These are phyloP conservation scores for Scortechinia acanthostroma DNA, from an alignment of 2,329 filamentous ascomycete genomes.

Conservation along the genomic window DNA sequence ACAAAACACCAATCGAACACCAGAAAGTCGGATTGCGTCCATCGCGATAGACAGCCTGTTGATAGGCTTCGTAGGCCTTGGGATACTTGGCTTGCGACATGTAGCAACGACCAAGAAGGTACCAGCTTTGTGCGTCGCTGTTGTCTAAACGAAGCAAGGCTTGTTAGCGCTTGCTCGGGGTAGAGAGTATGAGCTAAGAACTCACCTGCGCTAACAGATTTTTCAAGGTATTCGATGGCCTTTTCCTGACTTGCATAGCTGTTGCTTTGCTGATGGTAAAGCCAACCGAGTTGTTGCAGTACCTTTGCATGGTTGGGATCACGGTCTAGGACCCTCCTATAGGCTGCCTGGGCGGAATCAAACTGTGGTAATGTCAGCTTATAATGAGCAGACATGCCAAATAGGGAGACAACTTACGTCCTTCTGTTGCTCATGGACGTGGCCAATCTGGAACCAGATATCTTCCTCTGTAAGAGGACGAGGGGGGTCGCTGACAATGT, in stretches of 20 bases:
- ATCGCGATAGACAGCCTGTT: conserved; percentile 96
- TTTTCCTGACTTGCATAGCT: conserved; percentile 88
- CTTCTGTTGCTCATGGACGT: conserved; percentile 98
- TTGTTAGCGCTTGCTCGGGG: no score
- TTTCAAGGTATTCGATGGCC: conserved; percentile 93
- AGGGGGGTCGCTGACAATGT: conserved; percentile 88
- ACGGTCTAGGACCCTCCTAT: conserved; percentile 84
- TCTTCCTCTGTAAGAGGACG: conserved; percentile 91
- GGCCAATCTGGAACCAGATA: conserved; percentile 99
- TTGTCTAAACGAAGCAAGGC: no score
- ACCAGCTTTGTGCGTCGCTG: conserved; percentile 95
- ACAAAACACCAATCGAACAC: conserved; percentile 97
- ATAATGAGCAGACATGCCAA: conserved; percentile 14
- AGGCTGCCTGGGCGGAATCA: conserved; percentile 84
- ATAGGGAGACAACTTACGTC: conserved; percentile 59
- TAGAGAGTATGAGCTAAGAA: no score
- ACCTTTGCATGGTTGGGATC: conserved; percentile 97
- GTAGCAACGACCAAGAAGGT: conserved; percentile 92
- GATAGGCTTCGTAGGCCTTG: conserved; percentile 96
- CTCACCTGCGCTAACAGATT: conserved; percentile 86
- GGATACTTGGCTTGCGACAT: conserved; percentile 99
- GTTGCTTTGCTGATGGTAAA: conserved; percentile 92
- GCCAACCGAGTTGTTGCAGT: conserved; percentile 92
- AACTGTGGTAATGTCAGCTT: conserved; percentile 48
- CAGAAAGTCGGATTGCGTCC: conserved; percentile 97